Base-by-base conservation (phyloP, 1,284 basidiomycete genomes). In the Puccinia triticina region DNA sequence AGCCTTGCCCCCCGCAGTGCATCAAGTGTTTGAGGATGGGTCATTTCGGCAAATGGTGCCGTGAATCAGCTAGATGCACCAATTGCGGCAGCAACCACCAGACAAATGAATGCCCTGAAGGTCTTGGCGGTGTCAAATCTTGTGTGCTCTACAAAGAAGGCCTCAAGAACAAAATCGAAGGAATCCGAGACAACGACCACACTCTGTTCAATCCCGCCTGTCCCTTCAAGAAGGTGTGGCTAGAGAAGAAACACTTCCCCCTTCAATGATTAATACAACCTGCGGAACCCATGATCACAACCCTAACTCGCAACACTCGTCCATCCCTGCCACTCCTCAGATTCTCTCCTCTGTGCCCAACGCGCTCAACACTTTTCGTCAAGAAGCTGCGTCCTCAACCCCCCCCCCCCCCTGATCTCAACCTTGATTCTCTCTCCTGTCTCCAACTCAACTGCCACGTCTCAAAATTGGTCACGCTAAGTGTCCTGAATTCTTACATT, bases 21-120 rank as follows among this genome's bases (percentile, higher is more conserved):
- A 67, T 77, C 61, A 77, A 66, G 23, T 43, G 40, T 12, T 12
- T 43, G 40, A 43, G 12, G 40, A 43, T 43, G 40, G 40, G 40
- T 4, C 40, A 77, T 40, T 59, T 37, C 21, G 40, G 59, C 34
- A n/a, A 46, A 64, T 61, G 55, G 55, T 77, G 75, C 43, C n/a
- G 59, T 26, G 32, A 61, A 46, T 5, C 32, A 4, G 75, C 75
- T 23, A 34, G n/a, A 23, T 77, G 75, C 40, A 32, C 40, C 32
- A 77, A 77, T 26, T 77, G 75, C 29, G 57, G 18, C 3, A 57
- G 64, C 10, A 10, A 8, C 10, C 75, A 77, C 37, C n/a, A 16
- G 8, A 59, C 73, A 8, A 76, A 34, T 37, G 50, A 76, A 8
- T 76, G 48, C 40, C 32, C 73, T 10, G 34, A 53, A 69, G 66